These are phyloP conservation scores for Beauveria medogensis DNA, from an alignment of 2,329 filamentous ascomycete genomes.

Conservation along the genomic window DNA sequence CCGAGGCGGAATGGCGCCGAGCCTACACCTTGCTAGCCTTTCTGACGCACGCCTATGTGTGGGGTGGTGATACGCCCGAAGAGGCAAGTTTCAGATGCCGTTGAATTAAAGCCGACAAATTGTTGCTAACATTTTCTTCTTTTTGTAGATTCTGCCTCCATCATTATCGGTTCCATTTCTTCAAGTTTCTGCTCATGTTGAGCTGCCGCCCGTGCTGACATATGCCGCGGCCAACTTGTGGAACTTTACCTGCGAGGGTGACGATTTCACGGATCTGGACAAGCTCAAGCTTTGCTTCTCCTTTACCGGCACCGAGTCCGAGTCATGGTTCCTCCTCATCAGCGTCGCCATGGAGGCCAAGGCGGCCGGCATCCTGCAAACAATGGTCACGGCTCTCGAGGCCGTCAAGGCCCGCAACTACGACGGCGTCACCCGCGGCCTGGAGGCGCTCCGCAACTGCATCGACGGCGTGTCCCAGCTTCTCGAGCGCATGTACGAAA, in stretches of 20 bases:
- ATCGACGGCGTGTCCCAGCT: slow-evolving; percentile 61
- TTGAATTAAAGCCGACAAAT: neutral
- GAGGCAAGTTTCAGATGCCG: slow-evolving; percentile 44
- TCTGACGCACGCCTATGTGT: slow-evolving; percentile 79
- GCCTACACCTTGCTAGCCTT: slow-evolving; percentile 75
- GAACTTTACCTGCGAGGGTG: slow-evolving; percentile 63
- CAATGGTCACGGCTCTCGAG: slow-evolving; percentile 69
- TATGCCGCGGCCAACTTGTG: slow-evolving; percentile 82
- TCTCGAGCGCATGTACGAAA: slow-evolving; percentile 79
- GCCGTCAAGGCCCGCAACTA: slow-evolving; percentile 57
- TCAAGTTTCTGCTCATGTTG: slow-evolving; percentile 60
- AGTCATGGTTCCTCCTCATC: slow-evolving; percentile 91
- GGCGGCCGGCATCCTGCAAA: slow-evolving; percentile 64
- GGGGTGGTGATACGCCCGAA: slow-evolving; percentile 68
- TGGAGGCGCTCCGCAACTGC: slow-evolving; percentile 57
- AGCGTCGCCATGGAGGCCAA: slow-evolving; percentile 85
- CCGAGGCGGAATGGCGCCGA: slow-evolving; percentile 68
- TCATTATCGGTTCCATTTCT: slow-evolving; percentile 72
- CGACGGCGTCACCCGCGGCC: slow-evolving; percentile 49
- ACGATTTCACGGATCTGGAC: slow-evolving; percentile 56
- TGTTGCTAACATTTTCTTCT: neutral
- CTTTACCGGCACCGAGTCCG: slow-evolving; percentile 81
- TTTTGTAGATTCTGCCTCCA: slow-evolving; percentile 55
- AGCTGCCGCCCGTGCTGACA: slow-evolving; percentile 81
- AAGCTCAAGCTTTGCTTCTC: slow-evolving; percentile 67